Conservation (phyloP, 345 rosid genomes). For the Corchorus capsularis region DNA sequence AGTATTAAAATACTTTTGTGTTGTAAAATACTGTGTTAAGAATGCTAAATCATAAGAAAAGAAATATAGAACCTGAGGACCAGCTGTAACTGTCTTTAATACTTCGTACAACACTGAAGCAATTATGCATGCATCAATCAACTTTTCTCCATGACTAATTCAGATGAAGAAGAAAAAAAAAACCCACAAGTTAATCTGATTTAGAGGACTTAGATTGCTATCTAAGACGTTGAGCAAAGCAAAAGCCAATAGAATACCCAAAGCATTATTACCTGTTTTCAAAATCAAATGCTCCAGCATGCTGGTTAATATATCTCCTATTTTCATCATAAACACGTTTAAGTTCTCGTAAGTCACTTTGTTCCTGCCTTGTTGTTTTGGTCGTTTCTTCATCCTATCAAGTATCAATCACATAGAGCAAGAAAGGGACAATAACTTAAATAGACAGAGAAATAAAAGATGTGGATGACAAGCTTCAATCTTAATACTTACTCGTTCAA, state of each 20-base stretch:
- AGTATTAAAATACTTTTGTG: constrained; percentile 7
- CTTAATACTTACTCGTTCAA: constrained; percentile 54
- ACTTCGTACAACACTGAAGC: constrained; percentile 79
- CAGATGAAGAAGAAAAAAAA: not conserved
- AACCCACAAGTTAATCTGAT: constrained; percentile 13
- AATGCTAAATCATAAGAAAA: constrained; percentile 11
- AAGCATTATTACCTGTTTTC: constrained; percentile 46
- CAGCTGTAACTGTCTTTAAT: constrained; percentile 59
- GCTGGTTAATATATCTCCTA: constrained; percentile 55
- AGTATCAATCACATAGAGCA: constrained; percentile 7
- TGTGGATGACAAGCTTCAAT: not conserved
- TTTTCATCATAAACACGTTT: constrained; percentile 71
- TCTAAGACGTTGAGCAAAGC: constrained; percentile 12
- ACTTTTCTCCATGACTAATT: constrained; percentile 54
- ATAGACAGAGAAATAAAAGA: not conserved
- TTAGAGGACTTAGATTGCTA: constrained; percentile 6
- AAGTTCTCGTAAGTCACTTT: constrained; percentile 71
- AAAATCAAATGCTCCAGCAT: constrained; percentile 48
- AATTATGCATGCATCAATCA: constrained; percentile 60
- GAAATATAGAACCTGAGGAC: constrained; percentile 52
- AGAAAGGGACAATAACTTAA: not conserved
- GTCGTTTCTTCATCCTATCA: constrained; percentile 72
- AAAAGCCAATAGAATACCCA: not conserved
- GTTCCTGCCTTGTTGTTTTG: constrained; percentile 44
- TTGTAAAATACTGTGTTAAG: constrained; percentile 11